phyloP scores from a whole-genome alignment of 306 rosid genomes.

The Cajanus cajan region DNA sequence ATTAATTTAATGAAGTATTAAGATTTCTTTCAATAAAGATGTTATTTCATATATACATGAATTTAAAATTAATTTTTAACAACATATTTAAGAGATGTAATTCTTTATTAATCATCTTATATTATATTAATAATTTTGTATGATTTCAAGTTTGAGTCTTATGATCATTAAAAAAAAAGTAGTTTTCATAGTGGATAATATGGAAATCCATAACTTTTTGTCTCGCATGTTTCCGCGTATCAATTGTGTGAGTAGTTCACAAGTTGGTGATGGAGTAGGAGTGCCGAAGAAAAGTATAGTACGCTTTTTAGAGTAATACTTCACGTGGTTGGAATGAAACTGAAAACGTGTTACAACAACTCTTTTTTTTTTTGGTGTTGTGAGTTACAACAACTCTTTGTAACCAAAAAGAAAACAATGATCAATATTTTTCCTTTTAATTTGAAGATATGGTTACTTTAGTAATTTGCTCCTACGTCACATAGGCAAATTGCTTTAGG shows the following conservation, averaged over 20 bases:
- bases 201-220: not conserved
- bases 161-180: too few species aligned
- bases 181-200: too few species aligned
- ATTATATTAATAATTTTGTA: too few species aligned
- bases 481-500: not conserved
- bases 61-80: too few species aligned
- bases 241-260: not conserved
- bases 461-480: not conserved
- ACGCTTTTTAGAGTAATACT: not conserved
- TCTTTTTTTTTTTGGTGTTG: too few species aligned
- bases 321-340: not conserved
- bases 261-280: not conserved
- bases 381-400: too few species aligned
- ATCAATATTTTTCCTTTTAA: not conserved
- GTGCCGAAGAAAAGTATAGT: too few species aligned
- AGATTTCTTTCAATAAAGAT: too few species aligned
- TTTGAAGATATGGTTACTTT: not conserved
- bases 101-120: too few species aligned
- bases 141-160: not conserved
- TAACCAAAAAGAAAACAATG: not conserved
- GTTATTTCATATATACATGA: too few species aligned
- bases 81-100: too few species aligned
- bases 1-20: not conserved
- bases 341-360: not conserved
- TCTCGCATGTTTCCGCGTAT: not conserved